Base-by-base conservation (phyloP, 768 basidiomycete genomes). In the Fistulinella prunicolor region DNA sequence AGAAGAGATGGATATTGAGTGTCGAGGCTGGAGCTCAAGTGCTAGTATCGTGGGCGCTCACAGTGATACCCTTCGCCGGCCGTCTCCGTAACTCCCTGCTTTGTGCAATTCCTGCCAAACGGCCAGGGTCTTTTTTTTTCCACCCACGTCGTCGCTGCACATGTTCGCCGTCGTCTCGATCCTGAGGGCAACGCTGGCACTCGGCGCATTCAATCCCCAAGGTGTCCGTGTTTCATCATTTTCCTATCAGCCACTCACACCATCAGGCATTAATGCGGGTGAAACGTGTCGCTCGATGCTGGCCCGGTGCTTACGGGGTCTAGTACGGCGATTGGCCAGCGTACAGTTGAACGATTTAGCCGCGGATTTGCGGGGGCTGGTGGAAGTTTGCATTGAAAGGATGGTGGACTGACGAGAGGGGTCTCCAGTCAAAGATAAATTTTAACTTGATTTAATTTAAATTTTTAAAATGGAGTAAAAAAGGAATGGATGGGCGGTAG, bases 181-280 rank as follows among this genome's bases (percentile, higher is more conserved):
- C 50, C 49, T 49, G 50, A 26, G 29, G n/a, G 30, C 23, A 38
- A 22, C 30, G 56, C 38, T 59, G 56, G 57, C 51, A 50, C 35
- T 16, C 5, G 6, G 5, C 13, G 14, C 28, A 36, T 38, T 29
- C 42, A 30, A 29, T 26, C 23, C 41, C 23, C 29, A 45, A 50
- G 17, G 60, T 55, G 57, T 55, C 58, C 53, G 51, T 24, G 53
- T 55, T 53, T 60, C 61, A 55, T 36, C 38, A 22, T 48, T 29
- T 46, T 46, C 26, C 38, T 50, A 44, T 55, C 53, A 42, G 23
- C 41, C 39, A 29, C 19, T 39, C 46, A 38, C 22, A 42, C 48
- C 20, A 52, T 57, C 51, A 39, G 58, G 52, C 44, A 38, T 50
- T 60, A 52, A 42, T 58, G 56, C 56, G 61, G 56, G 34, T 58